Percentiles rank a stretch among this genome's conserved stretches.
Evolutionary conservation across 2,329 filamentous ascomycete species (phyloP).

Genomic region (Verruconis gallopava): DNA sequence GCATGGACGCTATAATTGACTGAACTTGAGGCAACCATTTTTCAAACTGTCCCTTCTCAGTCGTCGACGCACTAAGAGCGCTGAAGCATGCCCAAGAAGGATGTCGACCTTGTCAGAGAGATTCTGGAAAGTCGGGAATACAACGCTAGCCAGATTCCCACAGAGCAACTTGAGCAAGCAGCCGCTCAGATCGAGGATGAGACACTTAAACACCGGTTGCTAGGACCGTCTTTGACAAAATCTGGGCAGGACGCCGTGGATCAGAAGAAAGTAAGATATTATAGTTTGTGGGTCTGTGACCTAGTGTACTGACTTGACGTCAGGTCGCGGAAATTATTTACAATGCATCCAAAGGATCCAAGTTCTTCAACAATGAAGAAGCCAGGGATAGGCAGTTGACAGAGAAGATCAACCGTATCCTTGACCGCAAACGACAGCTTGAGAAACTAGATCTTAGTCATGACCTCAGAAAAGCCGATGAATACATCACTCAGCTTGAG

Average conservation of each 20-base stretch:
- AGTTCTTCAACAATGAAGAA: conserved; percentile 90
- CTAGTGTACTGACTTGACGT: neutral
- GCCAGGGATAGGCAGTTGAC: conserved; percentile 69
- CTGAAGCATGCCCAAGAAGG: neutral
- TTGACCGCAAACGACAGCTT: conserved; percentile 60
- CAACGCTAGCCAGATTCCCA: neutral
- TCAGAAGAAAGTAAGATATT: conserved; percentile 54
- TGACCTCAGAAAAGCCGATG: conserved; percentile 66
- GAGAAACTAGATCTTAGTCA: conserved; percentile 57
- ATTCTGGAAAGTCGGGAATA: neutral
- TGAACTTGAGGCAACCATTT: no score
- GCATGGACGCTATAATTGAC: neutral
- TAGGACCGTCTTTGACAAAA: conserved; percentile 87
- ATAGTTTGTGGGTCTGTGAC: neutral
- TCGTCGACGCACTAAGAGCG: no score
- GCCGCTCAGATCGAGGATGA: neutral
- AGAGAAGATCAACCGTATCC: conserved; percentile 68
- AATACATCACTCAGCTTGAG: conserved; percentile 70
- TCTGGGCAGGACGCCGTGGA: conserved; percentile 90
- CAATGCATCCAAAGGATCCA: conserved; percentile 89
- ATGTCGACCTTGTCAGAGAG: neutral
- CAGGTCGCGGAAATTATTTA: conserved; percentile 93
- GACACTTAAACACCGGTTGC: conserved; percentile 71
- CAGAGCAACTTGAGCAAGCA: neutral
- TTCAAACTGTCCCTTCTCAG: no score